These are phyloP conservation scores for Prunus mira DNA, from an alignment of 306 rosid species.

Conservation along the genomic window DNA sequence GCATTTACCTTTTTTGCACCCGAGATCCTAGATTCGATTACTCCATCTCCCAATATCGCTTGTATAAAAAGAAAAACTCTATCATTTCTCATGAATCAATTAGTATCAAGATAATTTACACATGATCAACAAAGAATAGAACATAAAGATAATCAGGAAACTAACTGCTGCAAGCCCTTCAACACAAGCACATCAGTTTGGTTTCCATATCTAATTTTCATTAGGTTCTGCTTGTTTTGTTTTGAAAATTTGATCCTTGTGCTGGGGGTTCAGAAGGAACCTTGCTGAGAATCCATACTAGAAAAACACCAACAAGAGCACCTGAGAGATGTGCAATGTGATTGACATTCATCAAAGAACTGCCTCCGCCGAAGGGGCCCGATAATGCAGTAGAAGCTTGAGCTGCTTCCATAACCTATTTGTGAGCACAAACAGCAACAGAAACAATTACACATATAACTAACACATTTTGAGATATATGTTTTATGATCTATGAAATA, in stretches of 20 bases:
- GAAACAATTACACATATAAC: neutral
- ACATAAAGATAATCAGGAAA: neutral
- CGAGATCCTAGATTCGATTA: no score
- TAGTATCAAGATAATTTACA: neutral
- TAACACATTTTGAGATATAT: neutral
- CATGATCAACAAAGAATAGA: neutral
- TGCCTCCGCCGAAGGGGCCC: slow-evolving; percentile 54
- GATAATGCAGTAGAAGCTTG: slow-evolving; percentile 81
- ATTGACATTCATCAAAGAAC: slow-evolving; percentile 65
- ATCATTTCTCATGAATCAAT: neutral
- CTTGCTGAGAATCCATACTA: slow-evolving; percentile 87
- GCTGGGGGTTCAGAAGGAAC: slow-evolving; percentile 65
- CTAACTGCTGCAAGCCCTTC: neutral
- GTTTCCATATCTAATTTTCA: neutral
- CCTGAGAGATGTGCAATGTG: slow-evolving; percentile 97
- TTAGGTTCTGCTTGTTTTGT: slow-evolving; percentile 22
- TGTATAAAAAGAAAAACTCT: neutral
- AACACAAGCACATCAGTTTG: neutral
- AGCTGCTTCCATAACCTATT: slow-evolving; percentile 95
- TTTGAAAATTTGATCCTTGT: slow-evolving; percentile 23
- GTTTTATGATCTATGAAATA: neutral
- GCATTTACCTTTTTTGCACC: no score
- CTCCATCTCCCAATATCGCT: no score
- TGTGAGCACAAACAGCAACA: slow-evolving; percentile 16
- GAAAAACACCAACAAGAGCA: slow-evolving; percentile 89